Percentiles rank a stretch among this genome's conserved stretches.
Evolutionary conservation across 768 basidiomycete genomes (phyloP).

Genomic region (Xerocomellus intermedius): DNA sequence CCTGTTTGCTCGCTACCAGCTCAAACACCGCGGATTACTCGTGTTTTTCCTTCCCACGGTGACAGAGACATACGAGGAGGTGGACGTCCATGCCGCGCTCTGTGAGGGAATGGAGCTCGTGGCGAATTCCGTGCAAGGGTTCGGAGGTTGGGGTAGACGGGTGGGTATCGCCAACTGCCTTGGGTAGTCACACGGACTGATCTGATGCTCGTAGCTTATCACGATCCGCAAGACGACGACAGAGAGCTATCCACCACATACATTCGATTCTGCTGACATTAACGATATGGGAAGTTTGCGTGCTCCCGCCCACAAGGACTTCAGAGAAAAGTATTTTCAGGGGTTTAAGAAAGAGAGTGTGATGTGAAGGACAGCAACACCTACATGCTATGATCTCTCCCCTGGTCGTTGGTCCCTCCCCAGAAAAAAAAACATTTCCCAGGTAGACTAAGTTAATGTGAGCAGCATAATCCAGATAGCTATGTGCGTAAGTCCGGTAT

Average conservation of each 20-base stretch:
- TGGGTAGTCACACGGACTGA: constrained; percentile 2
- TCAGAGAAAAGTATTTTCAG: constrained; percentile 84
- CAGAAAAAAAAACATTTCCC: neutral
- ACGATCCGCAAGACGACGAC: constrained; percentile 76
- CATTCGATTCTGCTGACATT: constrained; percentile 41
- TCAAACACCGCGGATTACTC: constrained; percentile 82
- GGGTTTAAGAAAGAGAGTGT: constrained; percentile 58
- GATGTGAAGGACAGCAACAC: constrained; percentile 1
- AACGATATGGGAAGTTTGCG: constrained; percentile 30
- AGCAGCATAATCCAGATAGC: neutral
- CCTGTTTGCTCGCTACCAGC: constrained; percentile 73
- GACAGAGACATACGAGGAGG: constrained; percentile 84
- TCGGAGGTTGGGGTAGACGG: constrained; percentile 92
- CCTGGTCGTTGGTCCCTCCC: neutral
- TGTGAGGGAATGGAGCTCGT: constrained; percentile 88
- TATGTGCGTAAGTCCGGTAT: neutral
- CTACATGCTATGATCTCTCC: neutral
- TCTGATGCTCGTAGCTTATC: constrained; percentile 61
- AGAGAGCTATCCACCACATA: constrained; percentile 48
- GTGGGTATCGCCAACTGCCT: constrained; percentile 44
- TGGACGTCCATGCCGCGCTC: constrained; percentile 77
- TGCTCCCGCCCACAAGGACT: constrained; percentile 84
- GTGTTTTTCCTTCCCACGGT: constrained; percentile 97
- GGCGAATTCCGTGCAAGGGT: constrained; percentile 88
- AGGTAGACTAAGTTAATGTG: neutral